Evolutionary conservation across 75 land plant genomes (phyloP).

Genomic region (Cryptomeria japonica): DNA sequence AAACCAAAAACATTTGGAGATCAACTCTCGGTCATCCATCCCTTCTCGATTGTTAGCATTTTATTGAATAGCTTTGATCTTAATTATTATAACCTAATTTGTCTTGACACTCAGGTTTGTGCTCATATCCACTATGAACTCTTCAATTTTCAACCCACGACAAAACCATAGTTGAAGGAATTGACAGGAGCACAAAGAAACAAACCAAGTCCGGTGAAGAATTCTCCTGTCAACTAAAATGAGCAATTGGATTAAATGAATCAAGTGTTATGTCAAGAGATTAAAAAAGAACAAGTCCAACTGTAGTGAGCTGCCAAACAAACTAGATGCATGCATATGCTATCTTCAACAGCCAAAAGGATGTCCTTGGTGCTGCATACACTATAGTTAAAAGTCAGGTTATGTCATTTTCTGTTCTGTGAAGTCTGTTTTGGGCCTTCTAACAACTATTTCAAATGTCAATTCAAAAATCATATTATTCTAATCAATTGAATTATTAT

Average conservation of each 20-base stretch:
- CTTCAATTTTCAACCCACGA: not conserved
- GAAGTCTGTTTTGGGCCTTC: not conserved
- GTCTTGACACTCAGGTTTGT: not conserved
- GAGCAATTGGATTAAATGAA: not conserved
- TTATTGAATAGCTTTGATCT: not conserved
- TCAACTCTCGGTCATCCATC: not conserved
- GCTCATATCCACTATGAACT: not conserved
- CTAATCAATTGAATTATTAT: too few relatives aligned
- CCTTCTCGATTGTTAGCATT: not conserved
- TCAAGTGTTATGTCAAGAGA: not conserved
- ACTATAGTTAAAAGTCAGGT: not conserved
- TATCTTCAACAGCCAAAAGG: not conserved
- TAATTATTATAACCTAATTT: not conserved
- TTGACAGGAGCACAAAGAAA: not conserved
- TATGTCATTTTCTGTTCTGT: not conserved
- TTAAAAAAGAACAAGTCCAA: not conserved
- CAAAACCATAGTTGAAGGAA: not conserved
- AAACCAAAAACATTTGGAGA: not conserved
- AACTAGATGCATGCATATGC: not conserved
- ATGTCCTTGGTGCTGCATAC: not conserved
- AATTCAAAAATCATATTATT: too few relatives aligned
- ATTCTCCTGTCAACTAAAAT: not conserved
- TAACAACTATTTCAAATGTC: too few relatives aligned
- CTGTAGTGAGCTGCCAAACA: not conserved
- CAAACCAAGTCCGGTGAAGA: not conserved